Conservation (phyloP, 164 flowering plant genomes). For the Chimonanthus salicifolius region DNA sequence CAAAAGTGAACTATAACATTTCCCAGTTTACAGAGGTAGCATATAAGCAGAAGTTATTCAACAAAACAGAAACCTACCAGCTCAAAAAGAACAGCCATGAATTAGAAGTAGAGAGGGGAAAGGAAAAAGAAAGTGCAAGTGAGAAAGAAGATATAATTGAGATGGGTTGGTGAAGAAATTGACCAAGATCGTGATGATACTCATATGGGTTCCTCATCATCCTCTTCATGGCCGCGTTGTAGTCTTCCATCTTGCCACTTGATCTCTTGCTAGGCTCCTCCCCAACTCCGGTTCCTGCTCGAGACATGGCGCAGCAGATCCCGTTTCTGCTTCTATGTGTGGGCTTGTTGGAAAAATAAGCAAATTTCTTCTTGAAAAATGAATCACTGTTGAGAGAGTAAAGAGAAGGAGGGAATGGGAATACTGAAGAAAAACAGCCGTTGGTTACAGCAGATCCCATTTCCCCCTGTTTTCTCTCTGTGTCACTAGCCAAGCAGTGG, state of each 20-base stretch:
- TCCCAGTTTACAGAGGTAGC: not conserved
- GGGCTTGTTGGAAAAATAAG: not conserved
- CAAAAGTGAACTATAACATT: no score
- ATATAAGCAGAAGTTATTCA: no score
- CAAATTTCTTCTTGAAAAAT: not conserved
- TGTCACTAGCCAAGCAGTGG: not conserved
- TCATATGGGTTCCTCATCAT: constrained; percentile 97
- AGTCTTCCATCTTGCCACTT: constrained; percentile 59
- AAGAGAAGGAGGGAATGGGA: constrained; percentile 14
- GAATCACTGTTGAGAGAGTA: constrained; percentile 9
- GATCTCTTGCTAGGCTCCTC: constrained; percentile 22
- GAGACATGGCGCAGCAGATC: constrained; percentile 24
- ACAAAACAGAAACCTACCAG: not conserved
- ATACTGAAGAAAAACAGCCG: constrained; percentile 16
- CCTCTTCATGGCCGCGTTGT: constrained; percentile 78
- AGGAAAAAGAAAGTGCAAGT: not conserved
- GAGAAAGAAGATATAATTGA: not conserved
- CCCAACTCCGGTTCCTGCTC: constrained; percentile 28
- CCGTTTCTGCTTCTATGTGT: not conserved
- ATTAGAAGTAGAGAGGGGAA: not conserved
- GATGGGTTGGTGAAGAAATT: not conserved
- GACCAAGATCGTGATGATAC: constrained; percentile 92
- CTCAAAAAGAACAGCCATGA: not conserved
- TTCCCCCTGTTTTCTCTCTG: constrained; percentile 2
- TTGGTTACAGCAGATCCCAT: constrained; percentile 5